Evolutionary conservation across 2,329 filamentous ascomycete species (phyloP), one percentile per base, ranked within the genome.

Genomic region (Aspergillus sp.): DNA sequence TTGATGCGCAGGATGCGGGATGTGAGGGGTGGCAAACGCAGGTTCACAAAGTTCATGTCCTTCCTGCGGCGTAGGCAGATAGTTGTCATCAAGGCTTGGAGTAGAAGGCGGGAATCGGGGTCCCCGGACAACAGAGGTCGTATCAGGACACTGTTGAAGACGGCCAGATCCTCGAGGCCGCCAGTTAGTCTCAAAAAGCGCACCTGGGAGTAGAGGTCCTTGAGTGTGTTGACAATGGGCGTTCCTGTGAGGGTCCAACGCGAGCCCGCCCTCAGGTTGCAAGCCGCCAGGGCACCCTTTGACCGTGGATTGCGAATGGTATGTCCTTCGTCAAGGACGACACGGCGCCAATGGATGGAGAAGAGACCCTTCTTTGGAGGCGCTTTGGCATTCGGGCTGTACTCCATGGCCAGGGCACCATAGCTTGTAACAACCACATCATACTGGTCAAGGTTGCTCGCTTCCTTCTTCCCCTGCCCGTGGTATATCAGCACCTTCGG

Each of bases 341-440:
- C 80, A 7, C 92, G 87, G 10, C 89, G 85, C 92, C 92, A 96
- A 4, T 87, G 81, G 7, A 90, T 73, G 3, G 85, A 87, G 71
- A 86, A 89, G 0, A 89, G 76, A 0, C 85, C 85, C 32, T 76
- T 74, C n/a, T 72, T 65, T 1, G 80, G 77, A 2, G 77, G 71
- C 51, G 80, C 81, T 5, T 79, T 81, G 52, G 79, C 72, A 28
- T 76, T 75, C 2, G 78, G 76, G 8, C 85, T 81, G 65, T 83
- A 87, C 66, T 96, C 91, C 36, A 81, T 82, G 4, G 85, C 84
- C 52, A 96, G 78, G 38, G 89, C 91, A 32, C 91, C 90, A 70
- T 96, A 97, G 53, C 90, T 95, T 1, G 91, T 94, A 66, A 97
- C 86, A 17, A 96, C 87, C 23, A 96, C 86, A 70, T 93, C 87